Percentiles rank a stretch among this genome's conserved stretches.
phyloP scores from a whole-genome alignment of 495 filamentous ascomycete genomes.

The Darksidea phi region DNA sequence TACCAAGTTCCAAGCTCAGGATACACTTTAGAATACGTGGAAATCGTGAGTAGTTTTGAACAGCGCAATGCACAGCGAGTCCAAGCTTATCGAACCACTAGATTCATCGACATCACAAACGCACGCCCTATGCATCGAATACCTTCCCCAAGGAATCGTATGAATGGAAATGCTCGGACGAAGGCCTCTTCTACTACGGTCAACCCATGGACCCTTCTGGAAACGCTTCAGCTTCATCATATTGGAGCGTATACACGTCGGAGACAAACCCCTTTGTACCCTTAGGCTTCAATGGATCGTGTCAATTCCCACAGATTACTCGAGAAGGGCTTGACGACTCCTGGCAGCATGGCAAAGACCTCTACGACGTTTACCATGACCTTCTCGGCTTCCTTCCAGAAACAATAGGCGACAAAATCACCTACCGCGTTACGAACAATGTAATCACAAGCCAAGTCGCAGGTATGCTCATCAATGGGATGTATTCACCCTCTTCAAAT shows the following conservation, averaged over 20 bases:
- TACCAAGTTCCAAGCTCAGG: constrained; percentile 51
- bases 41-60: constrained; percentile 50
- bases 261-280: constrained; percentile 59
- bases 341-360: constrained; percentile 63
- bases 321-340: constrained; percentile 61
- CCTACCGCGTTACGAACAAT: constrained; percentile 67
- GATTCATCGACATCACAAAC: constrained; percentile 73
- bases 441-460: constrained; percentile 70
- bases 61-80: not conserved
- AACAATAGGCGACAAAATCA: constrained; percentile 44
- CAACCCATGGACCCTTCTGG: constrained; percentile 45
- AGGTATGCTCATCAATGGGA: constrained; percentile 61
- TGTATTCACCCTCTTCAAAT: constrained; percentile 47
- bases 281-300: constrained; percentile 60
- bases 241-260: constrained; percentile 59
- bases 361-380: constrained; percentile 63
- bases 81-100: constrained; percentile 28
- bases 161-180: constrained; percentile 63
- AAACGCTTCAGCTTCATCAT: constrained; percentile 47
- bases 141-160: constrained; percentile 64
- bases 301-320: constrained; percentile 72
- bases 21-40: constrained; percentile 64
- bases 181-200: constrained; percentile 62
- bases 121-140: constrained; percentile 68
- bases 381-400: constrained; percentile 59